These are phyloP conservation scores for Sclerotinia borealis DNA, from an alignment of 2,329 filamentous ascomycete species.

Conservation along the genomic window DNA sequence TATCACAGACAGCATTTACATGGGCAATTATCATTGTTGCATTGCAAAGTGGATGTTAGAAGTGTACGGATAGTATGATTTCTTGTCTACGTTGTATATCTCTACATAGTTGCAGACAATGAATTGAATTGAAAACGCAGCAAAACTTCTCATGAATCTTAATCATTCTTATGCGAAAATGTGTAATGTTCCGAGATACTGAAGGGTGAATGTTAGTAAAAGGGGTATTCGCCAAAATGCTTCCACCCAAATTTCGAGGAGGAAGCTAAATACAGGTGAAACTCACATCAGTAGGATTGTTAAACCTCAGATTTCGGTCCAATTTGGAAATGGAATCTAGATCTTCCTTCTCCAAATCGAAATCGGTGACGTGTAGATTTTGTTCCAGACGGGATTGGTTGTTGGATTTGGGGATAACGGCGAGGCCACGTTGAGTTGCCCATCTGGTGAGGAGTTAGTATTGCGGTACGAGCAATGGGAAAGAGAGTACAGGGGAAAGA, in stretches of 20 bases:
- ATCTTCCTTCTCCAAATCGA: constrained; percentile 60
- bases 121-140: background rate
- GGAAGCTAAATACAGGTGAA: background rate
- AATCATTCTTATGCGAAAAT: constrained; percentile 43
- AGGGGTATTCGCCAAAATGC: background rate
- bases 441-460: constrained; percentile 46
- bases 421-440: constrained; percentile 76
- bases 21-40: background rate
- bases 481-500: background rate
- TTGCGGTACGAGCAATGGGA: background rate
- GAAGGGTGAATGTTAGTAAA: constrained; percentile 10
- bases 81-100: background rate
- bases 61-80: background rate
- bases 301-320: constrained; percentile 65
- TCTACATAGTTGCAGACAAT: background rate
- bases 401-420: constrained; percentile 77
- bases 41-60: background rate
- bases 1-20: background rate
- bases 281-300: constrained; percentile 57
- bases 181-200: constrained; percentile 44
- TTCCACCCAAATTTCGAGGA: too few relatives aligned
- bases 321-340: constrained; percentile 60
- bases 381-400: constrained; percentile 49
- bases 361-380: constrained; percentile 62
- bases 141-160: background rate